Evolutionary conservation across 2,329 filamentous ascomycete species (phyloP).

Genomic region (Endoconidiophora polonica): DNA sequence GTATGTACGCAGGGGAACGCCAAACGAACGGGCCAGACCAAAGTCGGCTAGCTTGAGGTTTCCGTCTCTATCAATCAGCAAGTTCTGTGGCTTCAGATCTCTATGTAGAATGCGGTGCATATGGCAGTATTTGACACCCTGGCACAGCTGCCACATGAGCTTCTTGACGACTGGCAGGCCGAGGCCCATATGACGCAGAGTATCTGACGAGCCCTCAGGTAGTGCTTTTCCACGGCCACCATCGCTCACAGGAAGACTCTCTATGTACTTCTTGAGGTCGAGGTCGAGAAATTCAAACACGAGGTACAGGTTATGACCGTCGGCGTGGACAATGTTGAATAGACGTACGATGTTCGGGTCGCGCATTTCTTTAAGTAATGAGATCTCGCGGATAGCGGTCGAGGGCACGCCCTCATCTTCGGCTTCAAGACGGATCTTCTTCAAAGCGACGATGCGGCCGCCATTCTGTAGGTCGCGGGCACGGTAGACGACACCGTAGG

Average conservation of each 20-base stretch:
- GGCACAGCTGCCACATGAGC: constrained; percentile 78
- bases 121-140: constrained; percentile 77
- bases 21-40: constrained; percentile 75
- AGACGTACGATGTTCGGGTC: constrained; percentile 80
- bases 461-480: constrained; percentile 68
- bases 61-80: constrained; percentile 71
- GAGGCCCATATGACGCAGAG: constrained; percentile 51
- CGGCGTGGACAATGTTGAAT: constrained; percentile 83
- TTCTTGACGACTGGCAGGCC: constrained; percentile 74
- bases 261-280: constrained; percentile 94
- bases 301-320: constrained; percentile 87
- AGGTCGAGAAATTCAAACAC: constrained; percentile 85
- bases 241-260: constrained; percentile 67
- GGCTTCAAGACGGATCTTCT: constrained; percentile 89
- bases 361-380: constrained; percentile 84
- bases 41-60: constrained; percentile 88
- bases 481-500: constrained; percentile 92
- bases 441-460: constrained; percentile 77
- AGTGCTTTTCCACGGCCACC: constrained; percentile 73
- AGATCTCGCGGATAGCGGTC: constrained; percentile 88
- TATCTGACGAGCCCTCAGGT: constrained; percentile 54
- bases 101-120: constrained; percentile 74
- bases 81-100: constrained; percentile 79
- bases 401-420: constrained; percentile 89
- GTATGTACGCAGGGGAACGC: constrained; percentile 78